Conservation (phyloP, 352 stramenopile genomes). For the Phytophthora vignae region DNA sequence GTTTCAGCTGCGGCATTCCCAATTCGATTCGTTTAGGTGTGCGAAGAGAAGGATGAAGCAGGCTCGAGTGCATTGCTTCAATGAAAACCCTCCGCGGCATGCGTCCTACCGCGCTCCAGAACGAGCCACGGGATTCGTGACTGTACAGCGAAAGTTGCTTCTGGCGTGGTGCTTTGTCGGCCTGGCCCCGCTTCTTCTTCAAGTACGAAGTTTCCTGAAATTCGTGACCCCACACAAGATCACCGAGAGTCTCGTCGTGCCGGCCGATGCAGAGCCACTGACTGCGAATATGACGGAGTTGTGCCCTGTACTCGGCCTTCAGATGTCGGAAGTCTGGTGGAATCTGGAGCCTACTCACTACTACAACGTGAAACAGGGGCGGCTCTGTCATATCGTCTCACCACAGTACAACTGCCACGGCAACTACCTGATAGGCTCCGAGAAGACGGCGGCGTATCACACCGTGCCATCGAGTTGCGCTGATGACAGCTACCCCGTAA, state of each 20-base stretch:
- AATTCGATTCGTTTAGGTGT: background rate
- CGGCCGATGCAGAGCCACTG: background rate
- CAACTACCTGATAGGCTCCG: background rate
- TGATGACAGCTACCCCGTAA: background rate
- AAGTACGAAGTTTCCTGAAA: background rate
- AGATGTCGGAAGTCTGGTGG: constrained; percentile 1
- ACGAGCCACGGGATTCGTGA: background rate
- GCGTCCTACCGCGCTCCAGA: background rate
- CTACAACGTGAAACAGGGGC: background rate
- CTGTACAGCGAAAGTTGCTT: background rate
- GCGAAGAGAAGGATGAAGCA: background rate
- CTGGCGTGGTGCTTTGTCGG: constrained; percentile 1
- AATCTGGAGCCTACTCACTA: background rate
- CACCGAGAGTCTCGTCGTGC: background rate
- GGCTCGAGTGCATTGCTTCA: background rate
- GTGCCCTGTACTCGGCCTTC: background rate
- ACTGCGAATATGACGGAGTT: background rate
- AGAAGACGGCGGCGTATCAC: background rate
- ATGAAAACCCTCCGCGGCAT: background rate
- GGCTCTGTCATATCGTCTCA: background rate
- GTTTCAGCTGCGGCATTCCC: background rate
- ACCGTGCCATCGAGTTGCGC: background rate
- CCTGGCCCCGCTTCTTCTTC: background rate
- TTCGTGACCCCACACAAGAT: constrained; percentile 1
- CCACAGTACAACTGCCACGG: background rate